These are phyloP conservation scores for Dioscorea alata DNA, from an alignment of 106 monocot species.

Conservation along the genomic window DNA sequence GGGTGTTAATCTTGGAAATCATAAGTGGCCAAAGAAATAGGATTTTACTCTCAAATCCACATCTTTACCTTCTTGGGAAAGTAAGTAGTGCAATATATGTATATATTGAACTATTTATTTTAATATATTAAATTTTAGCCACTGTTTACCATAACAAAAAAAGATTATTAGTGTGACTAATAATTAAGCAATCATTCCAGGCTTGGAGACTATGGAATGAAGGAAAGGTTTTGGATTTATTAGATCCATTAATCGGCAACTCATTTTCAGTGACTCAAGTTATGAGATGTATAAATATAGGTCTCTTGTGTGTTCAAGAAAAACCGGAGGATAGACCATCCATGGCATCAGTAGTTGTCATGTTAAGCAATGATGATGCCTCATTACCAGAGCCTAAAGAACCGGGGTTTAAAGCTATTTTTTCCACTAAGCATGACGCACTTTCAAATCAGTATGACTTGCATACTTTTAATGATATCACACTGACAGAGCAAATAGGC, in stretches of 20 bases:
- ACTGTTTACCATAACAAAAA: neutral
- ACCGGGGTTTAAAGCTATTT: slow-evolving; percentile 8
- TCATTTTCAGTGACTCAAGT: too few relatives aligned
- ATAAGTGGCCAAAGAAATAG: slow-evolving; percentile 21
- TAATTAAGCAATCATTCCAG: slow-evolving; percentile 3
- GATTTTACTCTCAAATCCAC: neutral
- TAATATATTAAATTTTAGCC: too few relatives aligned
- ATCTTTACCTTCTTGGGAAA: neutral
- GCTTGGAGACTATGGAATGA: slow-evolving; percentile 36
- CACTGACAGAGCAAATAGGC: too few relatives aligned
- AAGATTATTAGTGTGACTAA: neutral
- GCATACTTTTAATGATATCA: too few relatives aligned
- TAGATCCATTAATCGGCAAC: slow-evolving; percentile 12
- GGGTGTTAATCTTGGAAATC: slow-evolving; percentile 32
- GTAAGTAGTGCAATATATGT: slow-evolving; percentile 6
- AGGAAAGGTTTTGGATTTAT: slow-evolving; percentile 9
- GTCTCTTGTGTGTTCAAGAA: too few relatives aligned
- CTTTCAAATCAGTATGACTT: too few relatives aligned
- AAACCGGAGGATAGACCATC: too few relatives aligned
- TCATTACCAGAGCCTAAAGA: slow-evolving; percentile 1
- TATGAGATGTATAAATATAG: too few relatives aligned
- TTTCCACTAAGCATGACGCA: neutral
- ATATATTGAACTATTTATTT: too few relatives aligned
- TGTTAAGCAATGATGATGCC: slow-evolving; percentile 7
- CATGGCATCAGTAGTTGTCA: neutral